phyloP scores from a whole-genome alignment of 2,329 filamentous ascomycete species.

The Fusarium sp. region DNA sequence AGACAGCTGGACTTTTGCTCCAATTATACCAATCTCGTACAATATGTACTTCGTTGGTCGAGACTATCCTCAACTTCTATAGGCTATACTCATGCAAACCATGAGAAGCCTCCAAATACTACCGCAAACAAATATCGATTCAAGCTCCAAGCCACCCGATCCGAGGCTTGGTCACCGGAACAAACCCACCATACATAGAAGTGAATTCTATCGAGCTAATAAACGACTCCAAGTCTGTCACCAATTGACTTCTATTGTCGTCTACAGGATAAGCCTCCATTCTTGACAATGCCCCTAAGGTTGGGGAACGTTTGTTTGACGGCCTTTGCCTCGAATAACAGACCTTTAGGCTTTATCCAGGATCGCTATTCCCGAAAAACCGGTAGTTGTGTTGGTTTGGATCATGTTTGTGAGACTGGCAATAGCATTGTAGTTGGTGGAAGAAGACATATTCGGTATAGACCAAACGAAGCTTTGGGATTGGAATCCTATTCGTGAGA shows the following conservation, averaged over 20 bases:
- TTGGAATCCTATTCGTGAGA: neutral
- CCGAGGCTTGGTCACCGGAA: constrained; percentile 7
- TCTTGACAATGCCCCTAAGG: constrained; percentile 1
- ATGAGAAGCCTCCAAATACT: neutral
- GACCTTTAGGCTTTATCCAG: neutral
- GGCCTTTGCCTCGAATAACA: neutral
- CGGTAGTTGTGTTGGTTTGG: neutral
- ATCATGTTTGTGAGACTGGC: neutral
- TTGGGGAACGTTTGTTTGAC: neutral
- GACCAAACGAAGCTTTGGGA: neutral
- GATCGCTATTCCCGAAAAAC: neutral
- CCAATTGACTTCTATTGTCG: neutral
- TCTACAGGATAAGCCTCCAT: constrained; percentile 20
- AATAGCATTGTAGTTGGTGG: neutral
- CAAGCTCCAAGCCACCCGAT: constrained; percentile 24
- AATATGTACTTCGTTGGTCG: neutral
- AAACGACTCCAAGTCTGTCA: neutral
- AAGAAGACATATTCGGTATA: neutral
- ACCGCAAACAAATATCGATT: neutral
- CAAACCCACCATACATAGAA: neutral
- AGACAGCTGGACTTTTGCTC: neutral
- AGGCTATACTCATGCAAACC: neutral
- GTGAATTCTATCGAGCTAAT: neutral
- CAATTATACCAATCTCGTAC: neutral
- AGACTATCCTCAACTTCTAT: neutral